Conservation (phyloP, 371 early-diverging fungal species). For the Zancudomyces culisetae region DNA sequence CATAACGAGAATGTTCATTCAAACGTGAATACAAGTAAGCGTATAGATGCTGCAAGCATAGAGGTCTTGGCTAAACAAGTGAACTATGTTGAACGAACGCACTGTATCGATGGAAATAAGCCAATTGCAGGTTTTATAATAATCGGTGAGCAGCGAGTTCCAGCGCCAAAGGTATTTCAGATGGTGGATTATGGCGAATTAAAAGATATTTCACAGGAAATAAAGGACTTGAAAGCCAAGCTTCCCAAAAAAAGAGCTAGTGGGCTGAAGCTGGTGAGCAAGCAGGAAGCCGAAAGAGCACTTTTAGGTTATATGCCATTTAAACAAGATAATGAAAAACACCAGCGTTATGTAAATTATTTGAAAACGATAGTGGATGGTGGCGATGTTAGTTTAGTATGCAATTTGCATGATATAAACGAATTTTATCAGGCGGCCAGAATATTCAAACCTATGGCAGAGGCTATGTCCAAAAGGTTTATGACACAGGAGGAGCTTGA, state of each 20-base stretch:
- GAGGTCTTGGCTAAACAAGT: too few relatives aligned
- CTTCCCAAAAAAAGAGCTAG: background rate
- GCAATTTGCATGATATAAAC: conserved; percentile 31
- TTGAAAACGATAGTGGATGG: conserved; percentile 21
- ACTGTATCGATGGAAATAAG: background rate
- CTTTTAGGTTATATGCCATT: conserved; percentile 75
- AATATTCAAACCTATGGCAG: conserved; percentile 55
- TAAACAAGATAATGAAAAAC: conserved; percentile 48
- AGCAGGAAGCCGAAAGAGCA: conserved; percentile 28
- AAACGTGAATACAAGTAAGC: too few relatives aligned
- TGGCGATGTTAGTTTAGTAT: too few relatives aligned
- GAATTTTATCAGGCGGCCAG: conserved; percentile 70
- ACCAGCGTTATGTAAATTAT: conserved; percentile 52
- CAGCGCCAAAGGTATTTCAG: too few relatives aligned
- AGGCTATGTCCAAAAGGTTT: conserved; percentile 63
- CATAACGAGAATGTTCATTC: too few relatives aligned
- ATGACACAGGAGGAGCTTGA: conserved; percentile 26
- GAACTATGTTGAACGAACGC: too few relatives aligned
- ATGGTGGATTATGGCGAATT: too few relatives aligned
- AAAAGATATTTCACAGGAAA: too few relatives aligned
- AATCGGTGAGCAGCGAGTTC: too few relatives aligned
- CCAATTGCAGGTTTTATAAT: background rate
- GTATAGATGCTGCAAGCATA: too few relatives aligned
- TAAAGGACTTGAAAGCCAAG: background rate
- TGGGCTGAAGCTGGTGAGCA: background rate